Evolutionary conservation across 1,284 basidiomycete genomes (phyloP).

Genomic region (Bjerkandera adusta): DNA sequence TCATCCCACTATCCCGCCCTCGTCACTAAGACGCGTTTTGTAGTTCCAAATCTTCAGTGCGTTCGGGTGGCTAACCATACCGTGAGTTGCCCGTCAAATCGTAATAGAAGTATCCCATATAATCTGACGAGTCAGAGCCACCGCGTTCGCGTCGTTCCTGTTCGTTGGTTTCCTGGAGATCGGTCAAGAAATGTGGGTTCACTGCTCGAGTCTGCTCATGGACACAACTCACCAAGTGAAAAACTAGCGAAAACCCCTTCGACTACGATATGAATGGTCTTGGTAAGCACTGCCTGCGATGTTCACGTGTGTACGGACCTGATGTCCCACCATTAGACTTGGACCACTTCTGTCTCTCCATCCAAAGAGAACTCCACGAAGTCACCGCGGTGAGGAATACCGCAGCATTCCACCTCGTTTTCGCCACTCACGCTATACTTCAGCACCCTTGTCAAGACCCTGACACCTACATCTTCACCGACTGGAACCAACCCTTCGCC

Average conservation of each 20-base stretch:
- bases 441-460: slow-evolving; percentile 41
- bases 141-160: slow-evolving; percentile 60
- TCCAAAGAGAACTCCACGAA: slow-evolving; percentile 63
- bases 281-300: slow-evolving; percentile 31
- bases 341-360: slow-evolving; percentile 61
- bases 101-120: neutral
- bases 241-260: slow-evolving; percentile 61
- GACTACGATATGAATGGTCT: slow-evolving; percentile 69
- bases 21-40: neutral
- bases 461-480: slow-evolving; percentile 47
- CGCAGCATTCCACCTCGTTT: slow-evolving; percentile 21
- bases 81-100: too few relatives aligned
- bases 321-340: slow-evolving; percentile 41
- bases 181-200: slow-evolving; percentile 62
- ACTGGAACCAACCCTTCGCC: slow-evolving; percentile 63
- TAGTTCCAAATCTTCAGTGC: slow-evolving; percentile 54
- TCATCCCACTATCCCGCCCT: neutral
- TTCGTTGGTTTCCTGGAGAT: slow-evolving; percentile 71
- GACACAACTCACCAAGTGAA: neutral
- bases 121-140: slow-evolving; percentile 32
- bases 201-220: slow-evolving; percentile 1
- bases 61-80: slow-evolving; percentile 53
- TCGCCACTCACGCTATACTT: slow-evolving; percentile 1
- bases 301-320: neutral
- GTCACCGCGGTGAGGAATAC: slow-evolving; percentile 59